phyloP scores from a whole-genome alignment of 805 yeast species.

The Candida verbasci region DNA sequence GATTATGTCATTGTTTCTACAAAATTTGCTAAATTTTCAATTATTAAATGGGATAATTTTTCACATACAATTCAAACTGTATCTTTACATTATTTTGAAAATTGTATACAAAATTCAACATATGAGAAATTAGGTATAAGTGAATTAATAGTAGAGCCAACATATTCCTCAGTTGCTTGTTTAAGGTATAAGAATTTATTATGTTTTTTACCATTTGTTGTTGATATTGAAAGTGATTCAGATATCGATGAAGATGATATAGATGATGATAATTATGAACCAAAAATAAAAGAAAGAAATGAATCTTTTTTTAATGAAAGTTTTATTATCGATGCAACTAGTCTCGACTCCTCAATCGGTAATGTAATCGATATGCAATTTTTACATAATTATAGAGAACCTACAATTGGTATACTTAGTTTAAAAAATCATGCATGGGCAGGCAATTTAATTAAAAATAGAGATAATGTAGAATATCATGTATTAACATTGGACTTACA shows the following conservation, averaged over 20 bases:
- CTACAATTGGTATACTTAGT: slow-evolving; percentile 70
- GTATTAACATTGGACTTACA: slow-evolving; percentile 66
- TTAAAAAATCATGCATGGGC: slow-evolving; percentile 67
- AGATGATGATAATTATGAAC: slow-evolving; percentile 11
- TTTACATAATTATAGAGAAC: slow-evolving; percentile 70
- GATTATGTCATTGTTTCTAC: slow-evolving; percentile 68
- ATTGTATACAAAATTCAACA: slow-evolving; percentile 49
- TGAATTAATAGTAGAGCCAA: slow-evolving; percentile 59
- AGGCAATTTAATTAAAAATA: slow-evolving; percentile 56
- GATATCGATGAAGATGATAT: slow-evolving; percentile 23
- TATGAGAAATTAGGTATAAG: slow-evolving; percentile 40
- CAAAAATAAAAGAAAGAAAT: not conserved
- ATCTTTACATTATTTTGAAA: slow-evolving; percentile 85
- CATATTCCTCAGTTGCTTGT: slow-evolving; percentile 45
- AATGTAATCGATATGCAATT: slow-evolving; percentile 71
- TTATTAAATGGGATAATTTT: slow-evolving; percentile 64
- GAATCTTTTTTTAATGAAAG: slow-evolving; percentile 45
- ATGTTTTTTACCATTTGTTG: slow-evolving; percentile 65
- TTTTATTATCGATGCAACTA: slow-evolving; percentile 51
- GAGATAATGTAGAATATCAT: slow-evolving; percentile 58
- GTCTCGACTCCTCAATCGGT: slow-evolving; percentile 53
- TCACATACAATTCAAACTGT: slow-evolving; percentile 58
- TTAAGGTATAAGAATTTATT: slow-evolving; percentile 63
- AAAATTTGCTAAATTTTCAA: slow-evolving; percentile 70
- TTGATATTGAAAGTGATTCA: slow-evolving; percentile 34